phyloP scores from a whole-genome alignment of 192 early-diverging fungal genomes.

The Linnemannia zychae region DNA sequence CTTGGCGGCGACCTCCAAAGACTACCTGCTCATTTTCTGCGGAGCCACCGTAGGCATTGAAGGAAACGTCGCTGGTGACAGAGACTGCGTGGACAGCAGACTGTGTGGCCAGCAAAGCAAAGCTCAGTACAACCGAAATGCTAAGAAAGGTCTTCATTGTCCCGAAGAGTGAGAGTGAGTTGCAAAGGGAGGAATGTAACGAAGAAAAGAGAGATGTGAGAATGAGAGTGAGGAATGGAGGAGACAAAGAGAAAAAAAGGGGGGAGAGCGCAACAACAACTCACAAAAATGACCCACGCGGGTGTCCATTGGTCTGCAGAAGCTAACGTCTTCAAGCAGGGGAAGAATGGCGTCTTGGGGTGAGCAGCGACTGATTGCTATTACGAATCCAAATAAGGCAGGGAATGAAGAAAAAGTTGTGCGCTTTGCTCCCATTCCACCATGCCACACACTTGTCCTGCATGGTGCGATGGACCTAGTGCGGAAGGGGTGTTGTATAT shows the following conservation, averaged over 20 bases:
- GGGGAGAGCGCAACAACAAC: too few relatives aligned
- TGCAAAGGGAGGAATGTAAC: neutral
- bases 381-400: constrained; percentile 3
- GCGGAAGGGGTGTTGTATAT: too few relatives aligned
- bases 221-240: neutral
- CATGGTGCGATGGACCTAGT: too few relatives aligned
- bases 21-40: constrained; percentile 11
- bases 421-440: neutral
- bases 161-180: neutral
- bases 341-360: neutral
- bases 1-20: constrained; percentile 29
- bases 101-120: constrained; percentile 27
- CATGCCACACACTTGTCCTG: too few relatives aligned
- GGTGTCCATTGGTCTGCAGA: neutral
- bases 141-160: constrained; percentile 40
- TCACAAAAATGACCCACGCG: too few relatives aligned
- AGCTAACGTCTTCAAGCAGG: neutral
- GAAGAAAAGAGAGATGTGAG: neutral
- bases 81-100: constrained; percentile 1
- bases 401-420: neutral
- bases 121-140: constrained; percentile 32
- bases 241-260: neutral
- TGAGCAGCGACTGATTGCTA: neutral
- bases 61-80: neutral
- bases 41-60: neutral